A percentile compares a stretch with the other conserved stretches of the same genome.
Evolutionary conservation across 2,329 filamentous ascomycete species (phyloP).

Genomic region (Metarhizium sp.): DNA sequence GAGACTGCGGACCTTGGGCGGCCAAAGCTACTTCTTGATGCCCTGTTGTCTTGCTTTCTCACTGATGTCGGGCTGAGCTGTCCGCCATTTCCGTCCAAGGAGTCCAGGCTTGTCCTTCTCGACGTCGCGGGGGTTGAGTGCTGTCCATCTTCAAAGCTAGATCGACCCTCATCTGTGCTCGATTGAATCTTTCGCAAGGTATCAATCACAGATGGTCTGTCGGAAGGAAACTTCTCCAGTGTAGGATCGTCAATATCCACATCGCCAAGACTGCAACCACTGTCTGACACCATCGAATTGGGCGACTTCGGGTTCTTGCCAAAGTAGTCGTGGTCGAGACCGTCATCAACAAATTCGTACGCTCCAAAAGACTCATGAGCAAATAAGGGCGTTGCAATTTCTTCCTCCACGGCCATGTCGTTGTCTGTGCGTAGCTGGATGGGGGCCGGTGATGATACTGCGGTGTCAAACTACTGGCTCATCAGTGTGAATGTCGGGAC

Average conservation of each 20-base stretch:
- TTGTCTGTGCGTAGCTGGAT: not conserved
- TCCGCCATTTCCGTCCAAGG: constrained; percentile 24
- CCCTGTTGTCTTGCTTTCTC: constrained; percentile 22
- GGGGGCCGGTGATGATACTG: constrained; percentile 1
- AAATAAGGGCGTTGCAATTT: constrained; percentile 29
- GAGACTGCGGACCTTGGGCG: constrained; percentile 30
- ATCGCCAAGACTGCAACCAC: constrained; percentile 10
- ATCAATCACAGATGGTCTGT: constrained; percentile 33
- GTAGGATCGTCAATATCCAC: constrained; percentile 37
- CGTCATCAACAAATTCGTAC: constrained; percentile 25
- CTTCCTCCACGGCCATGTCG: not conserved
- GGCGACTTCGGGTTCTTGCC: constrained; percentile 11
- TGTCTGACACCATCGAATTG: constrained; percentile 9
- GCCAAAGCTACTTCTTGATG: constrained; percentile 23
- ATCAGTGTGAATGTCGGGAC: constrained; percentile 11
- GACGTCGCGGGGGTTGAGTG: constrained; percentile 25
- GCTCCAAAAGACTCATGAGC: constrained; percentile 37
- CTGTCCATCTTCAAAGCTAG: constrained; percentile 24
- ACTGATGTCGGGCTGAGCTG: constrained; percentile 23
- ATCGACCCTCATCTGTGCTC: constrained; percentile 30
- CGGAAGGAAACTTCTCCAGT: constrained; percentile 38
- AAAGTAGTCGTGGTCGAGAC: constrained; percentile 18
- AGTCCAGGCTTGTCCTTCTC: constrained; percentile 26
- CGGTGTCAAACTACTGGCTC: constrained; percentile 8
- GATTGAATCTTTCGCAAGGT: constrained; percentile 37